These are phyloP conservation scores for Cryptosporidium baileyi DNA, from an alignment of 169 alveolate genomes.

Conservation along the genomic window DNA sequence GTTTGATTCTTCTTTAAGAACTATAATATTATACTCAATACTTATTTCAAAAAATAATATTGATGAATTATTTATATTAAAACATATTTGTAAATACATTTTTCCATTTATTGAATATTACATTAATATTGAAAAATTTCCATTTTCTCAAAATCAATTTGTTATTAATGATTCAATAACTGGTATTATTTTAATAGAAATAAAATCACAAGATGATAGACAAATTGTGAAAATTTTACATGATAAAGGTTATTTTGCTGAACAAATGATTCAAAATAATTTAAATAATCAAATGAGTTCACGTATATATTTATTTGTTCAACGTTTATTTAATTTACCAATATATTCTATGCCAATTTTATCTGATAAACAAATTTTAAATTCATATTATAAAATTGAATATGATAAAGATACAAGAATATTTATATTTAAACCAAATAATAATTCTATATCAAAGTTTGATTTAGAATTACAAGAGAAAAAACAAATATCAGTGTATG, in stretches of 20 bases:
- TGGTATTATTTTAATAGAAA: conserved; percentile 26
- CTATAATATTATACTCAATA: conserved; percentile 1
- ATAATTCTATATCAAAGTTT: not conserved
- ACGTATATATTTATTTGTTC: conserved; percentile 17
- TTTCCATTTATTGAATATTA: conserved; percentile 2
- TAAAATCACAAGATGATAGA: conserved; percentile 4
- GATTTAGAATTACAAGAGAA: too few relatives aligned
- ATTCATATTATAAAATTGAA: not conserved
- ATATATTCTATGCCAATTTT: conserved; percentile 2
- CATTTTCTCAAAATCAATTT: too few relatives aligned
- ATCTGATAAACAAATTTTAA: not conserved
- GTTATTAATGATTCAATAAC: conserved; percentile 25
- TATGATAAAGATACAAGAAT: not conserved
- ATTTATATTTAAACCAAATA: not conserved
- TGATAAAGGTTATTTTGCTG: conserved; percentile 8
- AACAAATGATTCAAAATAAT: not conserved
- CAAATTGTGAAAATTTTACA: not conserved
- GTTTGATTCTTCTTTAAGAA: conserved; percentile 46
- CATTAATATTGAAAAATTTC: not conserved
- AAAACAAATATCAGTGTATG: not conserved
- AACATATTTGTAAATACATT: not conserved
- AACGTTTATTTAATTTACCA: not conserved
- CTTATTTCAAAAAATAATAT: not conserved
- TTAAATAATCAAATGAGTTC: not conserved
- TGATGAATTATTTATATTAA: conserved; percentile 12